phyloP scores from a whole-genome alignment of 108 stramenopile genomes.

The Phaeodactylum tricornutum region DNA sequence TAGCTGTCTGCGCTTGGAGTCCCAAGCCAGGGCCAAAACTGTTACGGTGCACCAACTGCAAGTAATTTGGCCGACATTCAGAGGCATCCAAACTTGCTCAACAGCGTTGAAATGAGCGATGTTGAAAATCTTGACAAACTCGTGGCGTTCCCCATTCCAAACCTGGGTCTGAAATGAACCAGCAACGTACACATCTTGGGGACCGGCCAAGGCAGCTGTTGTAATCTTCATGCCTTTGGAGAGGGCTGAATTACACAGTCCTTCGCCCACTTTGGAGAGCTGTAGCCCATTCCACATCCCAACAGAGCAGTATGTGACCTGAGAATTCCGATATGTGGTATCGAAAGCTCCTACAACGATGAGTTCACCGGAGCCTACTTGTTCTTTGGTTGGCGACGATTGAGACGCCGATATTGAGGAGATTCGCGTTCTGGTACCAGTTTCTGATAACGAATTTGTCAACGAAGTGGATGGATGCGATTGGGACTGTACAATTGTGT shows the following conservation, averaged over 20 bases:
- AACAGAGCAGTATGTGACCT: conserved; percentile 91
- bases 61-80: conserved; percentile 84
- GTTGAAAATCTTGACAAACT: conserved; percentile 91
- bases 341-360: conserved; percentile 94
- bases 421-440: too few species aligned
- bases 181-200: conserved; percentile 76
- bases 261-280: conserved; percentile 84
- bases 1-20: conserved; percentile 70
- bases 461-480: conserved; percentile 4
- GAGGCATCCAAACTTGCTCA: conserved; percentile 79
- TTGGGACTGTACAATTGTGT: conserved; percentile 24
- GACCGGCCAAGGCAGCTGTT: conserved; percentile 69
- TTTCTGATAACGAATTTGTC: neutral
- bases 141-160: conserved; percentile 86
- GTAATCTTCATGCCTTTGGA: conserved; percentile 87
- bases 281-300: conserved; percentile 79
- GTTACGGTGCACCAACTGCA: conserved; percentile 89
- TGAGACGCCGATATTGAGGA: neutral
- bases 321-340: conserved; percentile 82
- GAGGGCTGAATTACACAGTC: conserved; percentile 84
- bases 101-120: conserved; percentile 84
- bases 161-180: conserved; percentile 91
- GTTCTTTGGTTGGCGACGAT: neutral
- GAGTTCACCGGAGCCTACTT: conserved; percentile 45
- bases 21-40: conserved; percentile 86